These are phyloP conservation scores for Middelhovenomyces tepae DNA, from an alignment of 805 yeast genomes.

Conservation along the genomic window DNA sequence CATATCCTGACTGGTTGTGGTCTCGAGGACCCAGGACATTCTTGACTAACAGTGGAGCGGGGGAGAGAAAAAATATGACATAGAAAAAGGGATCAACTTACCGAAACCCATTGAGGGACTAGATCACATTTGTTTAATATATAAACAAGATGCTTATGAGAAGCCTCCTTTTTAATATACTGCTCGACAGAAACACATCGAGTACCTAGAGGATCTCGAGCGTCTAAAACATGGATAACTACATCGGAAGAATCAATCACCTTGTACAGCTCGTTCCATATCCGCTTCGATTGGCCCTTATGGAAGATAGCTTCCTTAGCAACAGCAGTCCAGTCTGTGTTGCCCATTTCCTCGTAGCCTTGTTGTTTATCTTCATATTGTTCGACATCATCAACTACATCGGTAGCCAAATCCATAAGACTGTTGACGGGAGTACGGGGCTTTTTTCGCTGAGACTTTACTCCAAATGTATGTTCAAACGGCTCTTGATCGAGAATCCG, in stretches of 20 bases:
- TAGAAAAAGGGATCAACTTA: constrained; percentile 43
- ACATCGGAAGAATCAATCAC: constrained; percentile 97
- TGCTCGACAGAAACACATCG: constrained; percentile 90
- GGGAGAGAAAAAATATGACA: constrained; percentile 11
- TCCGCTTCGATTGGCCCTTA: constrained; percentile 96
- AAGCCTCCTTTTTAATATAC: constrained; percentile 85
- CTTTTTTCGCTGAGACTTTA: constrained; percentile 87
- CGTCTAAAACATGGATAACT: constrained; percentile 91
- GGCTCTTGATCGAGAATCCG: constrained; percentile 85
- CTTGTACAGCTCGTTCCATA: constrained; percentile 95
- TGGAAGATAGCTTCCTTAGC: constrained; percentile 94
- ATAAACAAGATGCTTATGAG: constrained; percentile 91
- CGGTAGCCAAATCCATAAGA: constrained; percentile 66
- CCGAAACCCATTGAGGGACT: constrained; percentile 99
- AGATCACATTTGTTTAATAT: constrained; percentile 96
- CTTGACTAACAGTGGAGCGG: constrained; percentile 63
- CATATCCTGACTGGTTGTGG: constrained; percentile 42
- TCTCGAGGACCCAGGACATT: constrained; percentile 15
- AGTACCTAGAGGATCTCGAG: constrained; percentile 95
- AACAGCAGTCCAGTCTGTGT: constrained; percentile 81
- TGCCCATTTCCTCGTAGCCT: constrained; percentile 35
- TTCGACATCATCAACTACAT: constrained; percentile 48
- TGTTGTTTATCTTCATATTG: constrained; percentile 68
- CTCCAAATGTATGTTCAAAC: constrained; percentile 78
- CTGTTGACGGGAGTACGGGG: constrained; percentile 72